Percentiles rank a stretch among this genome's conserved stretches.
Conservation (phyloP, 1,284 basidiomycete genomes). For the Rhodotorula sp. region DNA sequence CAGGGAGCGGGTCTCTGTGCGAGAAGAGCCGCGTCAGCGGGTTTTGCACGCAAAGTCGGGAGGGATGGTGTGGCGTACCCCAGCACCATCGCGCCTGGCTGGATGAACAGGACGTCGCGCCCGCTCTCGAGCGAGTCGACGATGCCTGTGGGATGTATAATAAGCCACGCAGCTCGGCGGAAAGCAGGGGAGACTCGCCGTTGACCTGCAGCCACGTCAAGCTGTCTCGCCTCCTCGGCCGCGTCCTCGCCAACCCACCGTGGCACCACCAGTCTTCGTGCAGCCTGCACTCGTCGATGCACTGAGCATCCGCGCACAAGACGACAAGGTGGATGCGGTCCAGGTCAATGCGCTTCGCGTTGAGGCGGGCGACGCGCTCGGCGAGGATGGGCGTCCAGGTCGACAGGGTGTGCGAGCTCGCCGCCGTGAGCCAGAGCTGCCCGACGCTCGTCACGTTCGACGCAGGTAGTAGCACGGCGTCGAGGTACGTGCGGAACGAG, state of each 20-base stretch:
- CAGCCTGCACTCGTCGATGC: background rate
- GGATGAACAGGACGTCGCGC: background rate
- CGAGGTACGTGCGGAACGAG: conserved; percentile 1
- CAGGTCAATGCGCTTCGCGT: background rate
- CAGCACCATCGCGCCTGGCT: background rate
- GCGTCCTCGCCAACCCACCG: background rate
- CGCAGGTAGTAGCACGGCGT: background rate
- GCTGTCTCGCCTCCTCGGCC: background rate
- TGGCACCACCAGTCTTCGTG: background rate
- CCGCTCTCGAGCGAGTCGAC: background rate
- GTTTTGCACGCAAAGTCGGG: background rate
- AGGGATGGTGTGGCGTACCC: background rate
- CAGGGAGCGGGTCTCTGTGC: background rate
- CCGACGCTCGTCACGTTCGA: too few species aligned
- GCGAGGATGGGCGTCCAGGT: background rate
- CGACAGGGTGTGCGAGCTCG: background rate
- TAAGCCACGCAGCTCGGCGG: too few species aligned
- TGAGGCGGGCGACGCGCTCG: background rate
- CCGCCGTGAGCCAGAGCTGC: background rate
- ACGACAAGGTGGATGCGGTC: background rate
- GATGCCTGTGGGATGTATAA: background rate
- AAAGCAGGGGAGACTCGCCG: background rate
- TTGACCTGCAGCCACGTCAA: background rate
- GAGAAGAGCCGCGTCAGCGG: background rate
- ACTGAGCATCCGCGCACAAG: background rate